These are phyloP conservation scores for Lyophyllum semitale DNA, from an alignment of 768 basidiomycete species.

Conservation along the genomic window DNA sequence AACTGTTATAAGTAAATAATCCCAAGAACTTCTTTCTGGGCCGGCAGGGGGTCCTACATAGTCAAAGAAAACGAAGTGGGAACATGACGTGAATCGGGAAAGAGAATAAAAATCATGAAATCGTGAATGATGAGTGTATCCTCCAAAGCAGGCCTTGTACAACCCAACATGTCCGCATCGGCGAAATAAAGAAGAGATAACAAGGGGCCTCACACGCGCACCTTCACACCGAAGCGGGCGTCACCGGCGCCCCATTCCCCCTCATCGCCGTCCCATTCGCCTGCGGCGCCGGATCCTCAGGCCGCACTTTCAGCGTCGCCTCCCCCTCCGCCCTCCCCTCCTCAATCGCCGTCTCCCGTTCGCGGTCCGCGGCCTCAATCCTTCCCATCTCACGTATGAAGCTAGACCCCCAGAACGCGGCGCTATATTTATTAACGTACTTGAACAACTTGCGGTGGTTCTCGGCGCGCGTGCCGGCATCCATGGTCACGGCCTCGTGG, in stretches of 20 bases:
- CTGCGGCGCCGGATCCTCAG: background rate
- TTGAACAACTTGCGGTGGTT: slow-evolving; percentile 96
- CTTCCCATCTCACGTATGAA: slow-evolving; percentile 85
- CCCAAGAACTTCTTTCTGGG: background rate
- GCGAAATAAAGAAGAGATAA: background rate
- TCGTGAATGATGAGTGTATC: background rate
- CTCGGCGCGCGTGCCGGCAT: slow-evolving; percentile 76
- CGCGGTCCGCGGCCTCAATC: slow-evolving; percentile 45
- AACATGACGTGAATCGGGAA: background rate
- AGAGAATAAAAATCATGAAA: slow-evolving; percentile 7
- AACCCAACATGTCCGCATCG: background rate
- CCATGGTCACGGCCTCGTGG: slow-evolving; percentile 91
- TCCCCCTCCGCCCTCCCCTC: background rate
- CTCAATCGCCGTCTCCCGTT: slow-evolving; percentile 31
- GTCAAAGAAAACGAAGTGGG: background rate
- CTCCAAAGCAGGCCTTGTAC: background rate
- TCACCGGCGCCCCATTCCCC: slow-evolving; percentile 6
- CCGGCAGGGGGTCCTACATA: too few species aligned
- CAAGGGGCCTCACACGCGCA: background rate
- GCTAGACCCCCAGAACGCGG: slow-evolving; percentile 89
- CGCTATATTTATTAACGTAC: slow-evolving; percentile 94
- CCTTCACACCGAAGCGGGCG: slow-evolving; percentile 2
- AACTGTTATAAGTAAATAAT: slow-evolving; percentile 3
- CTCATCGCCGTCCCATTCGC: slow-evolving; percentile 7
- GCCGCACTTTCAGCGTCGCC: background rate